Percentiles rank a stretch among this genome's conserved stretches.
Evolutionary conservation across 768 basidiomycete genomes (phyloP).

Genomic region (Coprinopsis strossmayeri): DNA sequence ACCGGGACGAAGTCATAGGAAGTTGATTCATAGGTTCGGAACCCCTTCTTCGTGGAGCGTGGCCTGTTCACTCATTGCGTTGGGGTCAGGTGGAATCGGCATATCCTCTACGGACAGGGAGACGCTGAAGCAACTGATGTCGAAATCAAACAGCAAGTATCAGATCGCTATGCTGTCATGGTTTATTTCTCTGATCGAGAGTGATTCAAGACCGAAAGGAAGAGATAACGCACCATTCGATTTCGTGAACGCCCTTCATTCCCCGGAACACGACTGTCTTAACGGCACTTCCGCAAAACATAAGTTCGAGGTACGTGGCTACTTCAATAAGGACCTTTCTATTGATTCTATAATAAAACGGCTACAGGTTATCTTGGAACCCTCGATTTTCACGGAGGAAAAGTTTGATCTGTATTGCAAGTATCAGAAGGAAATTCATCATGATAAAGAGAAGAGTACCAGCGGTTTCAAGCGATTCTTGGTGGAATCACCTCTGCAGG

Average conservation of each 20-base stretch:
- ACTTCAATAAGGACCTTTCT: background rate
- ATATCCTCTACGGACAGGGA: conserved; percentile 42
- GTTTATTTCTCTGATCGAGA: background rate
- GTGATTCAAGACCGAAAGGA: conserved; percentile 14
- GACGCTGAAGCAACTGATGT: conserved; percentile 22
- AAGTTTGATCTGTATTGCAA: conserved; percentile 72
- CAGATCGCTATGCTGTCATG: background rate
- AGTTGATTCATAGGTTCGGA: conserved; percentile 61
- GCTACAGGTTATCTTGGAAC: conserved; percentile 65
- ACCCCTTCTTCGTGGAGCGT: background rate
- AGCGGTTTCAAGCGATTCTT: conserved; percentile 67
- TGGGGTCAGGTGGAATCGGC: conserved; percentile 67
- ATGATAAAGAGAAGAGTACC: conserved; percentile 48
- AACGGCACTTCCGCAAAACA: conserved; percentile 31
- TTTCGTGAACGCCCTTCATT: conserved; percentile 50
- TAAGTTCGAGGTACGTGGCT: conserved; percentile 48
- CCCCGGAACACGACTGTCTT: conserved; percentile 39
- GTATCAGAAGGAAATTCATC: conserved; percentile 79
- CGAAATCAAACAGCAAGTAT: conserved; percentile 15
- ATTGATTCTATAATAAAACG: background rate
- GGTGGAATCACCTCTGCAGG: conserved; percentile 69
- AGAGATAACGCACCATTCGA: conserved; percentile 22
- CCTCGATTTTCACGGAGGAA: conserved; percentile 69
- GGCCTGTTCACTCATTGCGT: background rate
- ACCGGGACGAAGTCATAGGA: conserved; percentile 68